These are phyloP conservation scores for Elsinoe batatas DNA, from an alignment of 2,329 filamentous ascomycete species.

Conservation along the genomic window DNA sequence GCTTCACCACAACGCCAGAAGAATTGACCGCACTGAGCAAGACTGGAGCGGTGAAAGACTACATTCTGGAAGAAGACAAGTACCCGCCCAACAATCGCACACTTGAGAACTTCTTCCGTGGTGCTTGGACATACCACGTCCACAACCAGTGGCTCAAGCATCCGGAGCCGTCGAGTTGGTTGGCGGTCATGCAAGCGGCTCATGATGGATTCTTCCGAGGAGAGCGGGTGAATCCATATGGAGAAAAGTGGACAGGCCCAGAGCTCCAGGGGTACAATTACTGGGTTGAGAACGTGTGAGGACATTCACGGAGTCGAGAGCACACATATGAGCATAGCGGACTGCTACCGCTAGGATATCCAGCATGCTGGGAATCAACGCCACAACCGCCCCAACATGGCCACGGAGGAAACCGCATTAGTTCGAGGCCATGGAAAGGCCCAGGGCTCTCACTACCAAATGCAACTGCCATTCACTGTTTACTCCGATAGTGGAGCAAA, in stretches of 20 bases:
- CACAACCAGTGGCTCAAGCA: conserved; percentile 51
- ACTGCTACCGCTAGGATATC: too few relatives aligned
- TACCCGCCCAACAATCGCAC: conserved; percentile 49
- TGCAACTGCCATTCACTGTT: too few relatives aligned
- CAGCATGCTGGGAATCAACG: too few relatives aligned
- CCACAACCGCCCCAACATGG: too few relatives aligned
- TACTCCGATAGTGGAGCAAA: too few relatives aligned
- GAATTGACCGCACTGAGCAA: conserved; percentile 33
- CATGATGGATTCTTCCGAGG: conserved; percentile 46
- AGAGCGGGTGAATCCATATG: conserved; percentile 42
- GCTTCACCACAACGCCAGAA: conserved; percentile 31
- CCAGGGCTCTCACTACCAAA: too few relatives aligned
- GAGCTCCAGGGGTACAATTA: conserved; percentile 39
- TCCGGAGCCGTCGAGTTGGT: conserved; percentile 47
- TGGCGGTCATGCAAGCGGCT: conserved; percentile 43
- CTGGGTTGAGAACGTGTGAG: conserved; percentile 42
- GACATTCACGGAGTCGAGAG: background rate
- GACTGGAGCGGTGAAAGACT: conserved; percentile 34
- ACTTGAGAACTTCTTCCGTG: conserved; percentile 46
- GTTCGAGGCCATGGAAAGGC: too few relatives aligned
- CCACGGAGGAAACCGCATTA: background rate
- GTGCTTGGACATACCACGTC: conserved; percentile 49
- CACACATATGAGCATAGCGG: background rate
- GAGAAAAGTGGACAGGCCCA: conserved; percentile 45
- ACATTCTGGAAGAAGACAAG: conserved; percentile 40